phyloP scores from a whole-genome alignment of 1,284 basidiomycete genomes.

The Leccinum fuscescens region DNA sequence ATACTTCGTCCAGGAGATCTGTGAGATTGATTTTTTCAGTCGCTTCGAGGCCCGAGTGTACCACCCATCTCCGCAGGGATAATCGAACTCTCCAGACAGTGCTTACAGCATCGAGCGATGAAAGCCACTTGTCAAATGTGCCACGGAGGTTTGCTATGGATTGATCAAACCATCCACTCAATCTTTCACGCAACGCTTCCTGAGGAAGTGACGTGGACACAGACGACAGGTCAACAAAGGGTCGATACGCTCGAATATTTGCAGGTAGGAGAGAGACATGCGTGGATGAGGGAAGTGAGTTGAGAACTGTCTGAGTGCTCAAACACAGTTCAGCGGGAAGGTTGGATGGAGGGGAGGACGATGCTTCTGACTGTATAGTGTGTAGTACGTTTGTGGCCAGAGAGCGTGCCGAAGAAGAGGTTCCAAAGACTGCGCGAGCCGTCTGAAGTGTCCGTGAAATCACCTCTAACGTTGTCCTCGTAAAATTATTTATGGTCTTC shows the following conservation, averaged over 20 bases:
- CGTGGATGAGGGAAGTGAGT: conserved; percentile 67
- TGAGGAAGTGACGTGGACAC: conserved; percentile 49
- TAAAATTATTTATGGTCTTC: conserved; percentile 44
- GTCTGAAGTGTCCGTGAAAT: conserved; percentile 56
- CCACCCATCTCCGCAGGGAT: conserved; percentile 48
- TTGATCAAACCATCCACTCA: conserved; percentile 60
- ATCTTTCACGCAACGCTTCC: conserved; percentile 42
- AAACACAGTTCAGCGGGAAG: conserved; percentile 58
- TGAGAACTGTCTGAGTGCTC: conserved; percentile 60
- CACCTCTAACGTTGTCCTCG: conserved; percentile 49
- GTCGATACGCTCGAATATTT: conserved; percentile 64
- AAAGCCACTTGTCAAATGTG: conserved; percentile 55
- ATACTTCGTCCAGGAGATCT: conserved; percentile 49
- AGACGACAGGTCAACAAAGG: conserved; percentile 67
- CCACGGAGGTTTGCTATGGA: conserved; percentile 46
- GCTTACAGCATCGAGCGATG: conserved; percentile 51
- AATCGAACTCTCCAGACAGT: conserved; percentile 67
- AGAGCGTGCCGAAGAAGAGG: conserved; percentile 36
- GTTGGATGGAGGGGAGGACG: conserved; percentile 19
- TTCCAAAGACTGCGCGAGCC: conserved; percentile 53
- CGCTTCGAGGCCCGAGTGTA: conserved; percentile 40
- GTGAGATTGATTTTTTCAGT: conserved; percentile 44
- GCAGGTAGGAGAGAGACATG: conserved; percentile 66
- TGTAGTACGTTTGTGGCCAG: conserved; percentile 55
- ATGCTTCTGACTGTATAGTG: conserved; percentile 54